These are phyloP conservation scores for Daedalea quercina DNA, from an alignment of 768 basidiomycete species.

Conservation along the genomic window DNA sequence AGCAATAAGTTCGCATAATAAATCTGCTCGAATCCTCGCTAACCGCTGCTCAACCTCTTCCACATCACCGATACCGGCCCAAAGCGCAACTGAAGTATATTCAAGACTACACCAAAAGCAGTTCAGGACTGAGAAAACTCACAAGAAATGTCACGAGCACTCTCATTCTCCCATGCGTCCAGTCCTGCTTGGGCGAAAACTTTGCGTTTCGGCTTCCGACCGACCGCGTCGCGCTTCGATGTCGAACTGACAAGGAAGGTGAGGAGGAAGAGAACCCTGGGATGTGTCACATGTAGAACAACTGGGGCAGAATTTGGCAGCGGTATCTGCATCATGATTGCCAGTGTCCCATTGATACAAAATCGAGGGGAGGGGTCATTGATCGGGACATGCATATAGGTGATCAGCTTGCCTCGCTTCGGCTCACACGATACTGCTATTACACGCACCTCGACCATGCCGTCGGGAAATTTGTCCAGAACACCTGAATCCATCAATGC, in stretches of 20 bases:
- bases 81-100: constrained; percentile 39
- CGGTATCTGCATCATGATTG: constrained; percentile 15
- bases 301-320: constrained; percentile 37
- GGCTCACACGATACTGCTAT: too few relatives aligned
- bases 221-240: constrained; percentile 67
- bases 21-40: constrained; percentile 61
- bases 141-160: constrained; percentile 34
- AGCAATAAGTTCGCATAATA: constrained; percentile 62
- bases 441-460: constrained; percentile 29
- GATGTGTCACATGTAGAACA: constrained; percentile 57
- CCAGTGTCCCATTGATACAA: not conserved
- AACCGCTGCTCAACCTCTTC: constrained; percentile 41
- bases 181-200: constrained; percentile 65
- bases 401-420: too few relatives aligned
- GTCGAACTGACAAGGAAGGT: constrained; percentile 62
- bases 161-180: constrained; percentile 40
- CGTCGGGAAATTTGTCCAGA: constrained; percentile 32
- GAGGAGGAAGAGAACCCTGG: constrained; percentile 54
- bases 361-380: constrained; percentile 18
- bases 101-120: not conserved
- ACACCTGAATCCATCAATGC: constrained; percentile 58
- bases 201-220: constrained; percentile 66
- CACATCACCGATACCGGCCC: constrained; percentile 47
- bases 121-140: constrained; percentile 8
- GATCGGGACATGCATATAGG: too few relatives aligned